A percentile compares a stretch with the other conserved stretches of the same genome.
Evolutionary conservation across 495 filamentous ascomycete genomes (phyloP).

Genomic region (Trichoderma gamsii): DNA sequence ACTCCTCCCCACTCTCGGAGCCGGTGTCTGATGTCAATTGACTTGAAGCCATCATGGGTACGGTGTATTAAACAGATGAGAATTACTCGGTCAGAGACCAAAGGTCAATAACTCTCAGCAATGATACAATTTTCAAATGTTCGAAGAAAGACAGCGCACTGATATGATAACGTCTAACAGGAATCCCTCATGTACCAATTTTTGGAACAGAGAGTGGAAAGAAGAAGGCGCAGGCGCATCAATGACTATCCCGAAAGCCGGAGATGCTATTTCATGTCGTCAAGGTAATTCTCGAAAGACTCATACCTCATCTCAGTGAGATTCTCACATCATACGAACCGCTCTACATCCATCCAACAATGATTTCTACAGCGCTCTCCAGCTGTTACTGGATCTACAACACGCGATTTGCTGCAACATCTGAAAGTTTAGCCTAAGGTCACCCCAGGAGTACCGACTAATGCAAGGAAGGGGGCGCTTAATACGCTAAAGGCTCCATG

Average conservation of each 20-base stretch:
- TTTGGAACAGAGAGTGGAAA: background rate
- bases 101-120: background rate
- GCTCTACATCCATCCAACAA: background rate
- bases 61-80: background rate
- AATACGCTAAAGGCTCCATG: background rate
- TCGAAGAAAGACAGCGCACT: background rate
- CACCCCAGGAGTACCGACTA: background rate
- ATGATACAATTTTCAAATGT: background rate
- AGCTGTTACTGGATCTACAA: background rate
- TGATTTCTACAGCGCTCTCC: background rate
- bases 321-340: background rate
- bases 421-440: background rate
- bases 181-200: background rate
- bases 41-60: background rate
- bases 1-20: background rate
- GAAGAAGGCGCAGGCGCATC: background rate
- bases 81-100: background rate
- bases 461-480: background rate
- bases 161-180: background rate
- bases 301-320: background rate
- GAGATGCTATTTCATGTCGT: background rate
- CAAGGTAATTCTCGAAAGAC: background rate
- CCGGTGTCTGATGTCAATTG: background rate
- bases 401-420: background rate
- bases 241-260: background rate